A percentile compares a stretch with the other conserved stretches of the same genome.
Conservation (phyloP, 306 rosid species). For the Begonia fuchsioides region DNA sequence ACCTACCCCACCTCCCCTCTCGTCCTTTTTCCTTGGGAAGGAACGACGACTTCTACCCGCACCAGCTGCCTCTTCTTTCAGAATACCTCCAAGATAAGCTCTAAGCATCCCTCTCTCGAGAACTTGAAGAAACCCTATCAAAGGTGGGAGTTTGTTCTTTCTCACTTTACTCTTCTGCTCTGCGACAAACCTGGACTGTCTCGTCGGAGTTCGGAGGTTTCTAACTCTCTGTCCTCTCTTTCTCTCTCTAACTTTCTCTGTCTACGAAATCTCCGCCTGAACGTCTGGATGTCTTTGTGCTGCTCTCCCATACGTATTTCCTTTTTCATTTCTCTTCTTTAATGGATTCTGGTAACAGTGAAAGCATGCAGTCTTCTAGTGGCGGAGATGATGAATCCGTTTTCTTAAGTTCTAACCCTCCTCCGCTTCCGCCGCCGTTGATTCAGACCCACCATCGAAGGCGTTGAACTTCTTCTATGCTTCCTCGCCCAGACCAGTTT, state of each 20-base stretch:
- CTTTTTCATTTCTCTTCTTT: conserved; percentile 1
- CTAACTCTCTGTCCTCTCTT: too few relatives aligned
- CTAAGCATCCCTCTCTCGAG: background rate
- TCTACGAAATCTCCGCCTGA: background rate
- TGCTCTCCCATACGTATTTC: conserved; percentile 16
- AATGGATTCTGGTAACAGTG: conserved; percentile 90
- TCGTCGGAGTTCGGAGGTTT: background rate
- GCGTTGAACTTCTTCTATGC: conserved; percentile 48
- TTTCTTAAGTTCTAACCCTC: conserved; percentile 21
- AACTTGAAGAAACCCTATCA: conserved; percentile 6
- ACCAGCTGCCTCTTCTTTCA: conserved; percentile 24
- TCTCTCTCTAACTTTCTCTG: too few relatives aligned
- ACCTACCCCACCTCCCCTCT: too few relatives aligned
- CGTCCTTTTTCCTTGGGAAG: conserved; percentile 25
- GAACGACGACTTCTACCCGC: too few relatives aligned
- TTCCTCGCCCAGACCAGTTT: conserved; percentile 12
- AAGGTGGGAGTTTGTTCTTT: conserved; percentile 22
- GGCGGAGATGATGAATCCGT: conserved; percentile 74
- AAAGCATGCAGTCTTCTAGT: conserved; percentile 81
- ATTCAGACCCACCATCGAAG: conserved; percentile 14
- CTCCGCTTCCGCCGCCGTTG: conserved; percentile 8
- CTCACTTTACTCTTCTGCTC: conserved; percentile 4
- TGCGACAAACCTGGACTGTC: conserved; percentile 3
- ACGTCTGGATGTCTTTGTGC: conserved; percentile 14
- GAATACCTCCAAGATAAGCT: conserved; percentile 6